Evolutionary conservation across 2,329 filamentous ascomycete species (phyloP).

Genomic region (Trichoderma hamatum): DNA sequence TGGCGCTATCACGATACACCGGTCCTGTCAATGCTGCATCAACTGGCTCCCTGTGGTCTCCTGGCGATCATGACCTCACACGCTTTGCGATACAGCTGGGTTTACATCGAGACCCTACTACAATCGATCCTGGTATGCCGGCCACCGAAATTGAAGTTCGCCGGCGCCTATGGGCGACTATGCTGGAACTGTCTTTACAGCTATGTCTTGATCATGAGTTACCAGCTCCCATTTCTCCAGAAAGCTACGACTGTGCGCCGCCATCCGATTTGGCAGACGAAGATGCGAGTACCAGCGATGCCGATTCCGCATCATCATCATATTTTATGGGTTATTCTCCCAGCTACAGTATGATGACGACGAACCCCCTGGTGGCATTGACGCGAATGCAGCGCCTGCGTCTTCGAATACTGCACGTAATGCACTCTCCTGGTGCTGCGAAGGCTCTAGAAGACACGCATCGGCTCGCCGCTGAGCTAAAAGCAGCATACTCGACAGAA

Average conservation of each 20-base stretch:
- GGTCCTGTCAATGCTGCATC: neutral
- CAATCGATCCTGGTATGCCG: neutral
- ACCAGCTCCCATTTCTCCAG: conserved; percentile 7
- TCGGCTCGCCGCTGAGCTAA: neutral
- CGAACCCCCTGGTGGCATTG: neutral
- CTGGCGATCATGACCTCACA: neutral
- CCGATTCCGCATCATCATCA: neutral
- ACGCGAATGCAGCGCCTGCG: neutral
- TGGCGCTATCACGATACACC: neutral
- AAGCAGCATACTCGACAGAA: neutral
- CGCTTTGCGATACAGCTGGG: neutral
- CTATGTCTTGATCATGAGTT: conserved; percentile 10
- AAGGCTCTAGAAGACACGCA: neutral
- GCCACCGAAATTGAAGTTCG: neutral
- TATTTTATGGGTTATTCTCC: neutral
- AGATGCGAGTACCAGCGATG: neutral
- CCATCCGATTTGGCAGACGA: neutral
- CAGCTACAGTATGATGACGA: neutral
- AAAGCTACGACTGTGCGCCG: conserved; percentile 1
- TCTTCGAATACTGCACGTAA: neutral
- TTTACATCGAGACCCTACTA: neutral
- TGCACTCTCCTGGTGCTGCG: neutral
- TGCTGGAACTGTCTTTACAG: conserved; percentile 27
- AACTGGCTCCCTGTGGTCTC: neutral
- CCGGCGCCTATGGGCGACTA: conserved; percentile 7